Conservation (phyloP, 768 basidiomycete species). For the Boletus sp. region DNA sequence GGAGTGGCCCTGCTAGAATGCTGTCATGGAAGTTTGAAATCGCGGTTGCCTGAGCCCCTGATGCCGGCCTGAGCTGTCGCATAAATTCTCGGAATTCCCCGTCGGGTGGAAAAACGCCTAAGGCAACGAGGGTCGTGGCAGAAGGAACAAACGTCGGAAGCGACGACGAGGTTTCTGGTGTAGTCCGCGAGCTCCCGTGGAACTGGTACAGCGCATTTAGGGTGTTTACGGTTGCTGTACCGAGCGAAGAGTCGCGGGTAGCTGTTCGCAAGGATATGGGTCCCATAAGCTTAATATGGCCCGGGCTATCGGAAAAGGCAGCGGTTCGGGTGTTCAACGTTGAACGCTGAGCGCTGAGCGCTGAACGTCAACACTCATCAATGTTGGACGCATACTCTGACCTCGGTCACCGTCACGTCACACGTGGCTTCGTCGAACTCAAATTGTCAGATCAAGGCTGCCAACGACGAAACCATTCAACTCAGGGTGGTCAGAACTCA, state of each 20-base stretch:
- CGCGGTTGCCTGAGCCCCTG: constrained; percentile 40
- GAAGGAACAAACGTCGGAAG: constrained; percentile 16
- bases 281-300: neutral
- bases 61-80: constrained; percentile 34
- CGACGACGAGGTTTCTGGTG: neutral
- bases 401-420: constrained; percentile 12
- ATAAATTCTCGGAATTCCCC: constrained; percentile 7
- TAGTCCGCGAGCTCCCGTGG: neutral
- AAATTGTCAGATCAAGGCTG: too few relatives aligned
- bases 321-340: neutral
- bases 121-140: constrained; percentile 11
- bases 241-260: neutral
- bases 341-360: neutral
- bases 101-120: constrained; percentile 4
- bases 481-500: neutral
- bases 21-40: constrained; percentile 43
- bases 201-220: constrained; percentile 6
- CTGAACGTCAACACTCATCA: neutral
- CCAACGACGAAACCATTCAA: neutral
- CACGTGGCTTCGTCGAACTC: neutral
- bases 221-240: constrained; percentile 7
- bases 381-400: neutral
- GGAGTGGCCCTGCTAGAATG: constrained; percentile 50
- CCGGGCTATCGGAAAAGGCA: neutral
- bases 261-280: constrained; percentile 7